Conservation (phyloP, 441 rosid species). For the Populus hybrid region DNA sequence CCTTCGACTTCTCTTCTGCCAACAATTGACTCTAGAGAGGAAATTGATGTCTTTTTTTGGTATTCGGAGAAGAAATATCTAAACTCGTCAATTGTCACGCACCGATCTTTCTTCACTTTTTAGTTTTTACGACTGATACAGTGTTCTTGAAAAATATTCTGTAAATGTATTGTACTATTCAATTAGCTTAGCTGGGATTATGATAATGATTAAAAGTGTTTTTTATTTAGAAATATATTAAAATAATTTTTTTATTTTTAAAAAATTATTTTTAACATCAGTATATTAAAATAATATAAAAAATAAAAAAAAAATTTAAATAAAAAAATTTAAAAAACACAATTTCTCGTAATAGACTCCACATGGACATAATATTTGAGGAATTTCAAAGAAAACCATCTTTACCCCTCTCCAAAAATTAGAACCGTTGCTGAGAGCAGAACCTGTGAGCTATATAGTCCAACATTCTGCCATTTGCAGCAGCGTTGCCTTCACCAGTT, state of each 20-base stretch:
- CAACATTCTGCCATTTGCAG: slow-evolving; percentile 9
- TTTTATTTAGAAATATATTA: too few relatives aligned
- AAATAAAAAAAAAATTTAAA: too few relatives aligned
- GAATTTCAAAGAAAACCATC: neutral
- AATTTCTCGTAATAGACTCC: too few relatives aligned
- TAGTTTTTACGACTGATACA: neutral
- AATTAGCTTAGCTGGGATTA: too few relatives aligned
- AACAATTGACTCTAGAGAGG: neutral
- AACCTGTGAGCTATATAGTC: neutral
- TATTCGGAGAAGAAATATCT: neutral
- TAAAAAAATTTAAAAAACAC: too few relatives aligned
- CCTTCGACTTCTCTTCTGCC: neutral
- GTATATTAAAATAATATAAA: rapidly evolving
- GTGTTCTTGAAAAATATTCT: neutral
- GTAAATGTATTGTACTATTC: rapidly evolving
- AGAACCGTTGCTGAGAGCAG: neutral
- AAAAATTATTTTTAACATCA: too few relatives aligned
- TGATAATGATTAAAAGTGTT: rapidly evolving
- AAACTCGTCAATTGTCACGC: neutral
- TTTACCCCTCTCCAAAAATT: neutral
- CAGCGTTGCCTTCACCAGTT: neutral
- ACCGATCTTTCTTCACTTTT: neutral
- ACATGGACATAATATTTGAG: neutral
- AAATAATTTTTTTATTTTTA: too few relatives aligned
- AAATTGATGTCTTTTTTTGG: neutral